Conservation (phyloP, 805 yeast genomes). For the Yarrowia bubula region DNA sequence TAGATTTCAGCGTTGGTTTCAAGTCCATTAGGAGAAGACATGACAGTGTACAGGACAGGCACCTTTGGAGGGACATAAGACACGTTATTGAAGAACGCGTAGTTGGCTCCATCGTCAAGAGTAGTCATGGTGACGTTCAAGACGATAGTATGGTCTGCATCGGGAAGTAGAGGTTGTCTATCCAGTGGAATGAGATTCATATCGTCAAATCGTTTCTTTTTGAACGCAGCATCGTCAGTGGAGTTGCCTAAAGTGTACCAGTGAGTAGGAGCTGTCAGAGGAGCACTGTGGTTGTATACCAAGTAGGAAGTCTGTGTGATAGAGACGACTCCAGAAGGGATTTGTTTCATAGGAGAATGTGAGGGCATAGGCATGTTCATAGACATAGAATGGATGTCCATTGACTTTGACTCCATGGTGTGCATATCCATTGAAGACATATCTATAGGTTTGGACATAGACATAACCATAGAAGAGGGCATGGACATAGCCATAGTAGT, state of each 20-base stretch:
- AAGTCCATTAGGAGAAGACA: constrained; percentile 31
- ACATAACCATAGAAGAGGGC: too few species aligned
- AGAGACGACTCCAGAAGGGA: too few species aligned
- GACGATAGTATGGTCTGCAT: constrained; percentile 61
- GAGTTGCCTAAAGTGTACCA: constrained; percentile 11
- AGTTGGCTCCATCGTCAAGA: constrained; percentile 79
- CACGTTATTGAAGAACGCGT: constrained; percentile 50
- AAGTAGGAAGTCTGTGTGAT: constrained; percentile 59
- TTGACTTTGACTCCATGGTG: too few species aligned
- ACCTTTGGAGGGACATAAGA: constrained; percentile 30
- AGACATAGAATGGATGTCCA: too few species aligned
- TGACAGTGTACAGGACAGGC: constrained; percentile 30
- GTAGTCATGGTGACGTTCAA: constrained; percentile 78
- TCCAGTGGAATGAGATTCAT: constrained; percentile 64
- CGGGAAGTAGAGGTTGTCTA: constrained; percentile 54
- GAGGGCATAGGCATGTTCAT: too few species aligned
- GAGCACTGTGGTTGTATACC: constrained; percentile 46
- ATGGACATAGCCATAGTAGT: too few species aligned
- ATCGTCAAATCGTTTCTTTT: constrained; percentile 62
- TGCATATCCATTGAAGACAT: too few species aligned
- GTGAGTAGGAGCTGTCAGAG: constrained; percentile 41
- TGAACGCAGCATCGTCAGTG: constrained; percentile 35
- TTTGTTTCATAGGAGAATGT: too few species aligned
- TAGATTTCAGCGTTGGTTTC: not conserved
- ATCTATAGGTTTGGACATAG: too few species aligned